phyloP scores from a whole-genome alignment of 192 early-diverging fungal genomes.

The Neocallimastix lanati region DNA sequence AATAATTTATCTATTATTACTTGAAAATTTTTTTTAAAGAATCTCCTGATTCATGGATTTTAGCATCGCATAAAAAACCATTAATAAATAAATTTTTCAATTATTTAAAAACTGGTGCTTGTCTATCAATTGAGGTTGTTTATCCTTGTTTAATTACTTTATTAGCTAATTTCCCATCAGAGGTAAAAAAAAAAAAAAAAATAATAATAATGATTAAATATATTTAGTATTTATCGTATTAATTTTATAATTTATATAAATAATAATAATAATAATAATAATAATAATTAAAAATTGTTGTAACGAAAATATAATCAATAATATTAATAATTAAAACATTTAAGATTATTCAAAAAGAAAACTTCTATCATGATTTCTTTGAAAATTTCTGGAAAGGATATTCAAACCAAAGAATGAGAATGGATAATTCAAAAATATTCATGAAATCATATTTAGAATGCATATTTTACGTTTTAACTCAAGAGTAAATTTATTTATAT shows the following conservation, averaged over 20 bases:
- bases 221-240: too few relatives aligned
- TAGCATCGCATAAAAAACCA: background rate
- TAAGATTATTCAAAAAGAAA: background rate
- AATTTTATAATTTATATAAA: too few relatives aligned
- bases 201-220: too few relatives aligned
- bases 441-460: background rate
- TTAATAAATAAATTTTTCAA: background rate
- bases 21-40: background rate
- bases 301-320: too few relatives aligned
- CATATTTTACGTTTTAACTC: background rate
- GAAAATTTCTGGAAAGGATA: background rate
- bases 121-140: background rate
- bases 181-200: background rate
- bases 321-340: background rate
- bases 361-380: background rate
- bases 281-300: too few relatives aligned
- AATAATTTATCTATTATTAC: too few relatives aligned
- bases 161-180: background rate
- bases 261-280: too few relatives aligned
- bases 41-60: background rate
- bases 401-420: background rate
- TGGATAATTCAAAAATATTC: background rate
- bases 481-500: background rate
- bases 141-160: background rate
- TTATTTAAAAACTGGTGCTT: background rate